phyloP scores from a whole-genome alignment of 1,284 basidiomycete species.

The Microbotryum scabiosae region DNA sequence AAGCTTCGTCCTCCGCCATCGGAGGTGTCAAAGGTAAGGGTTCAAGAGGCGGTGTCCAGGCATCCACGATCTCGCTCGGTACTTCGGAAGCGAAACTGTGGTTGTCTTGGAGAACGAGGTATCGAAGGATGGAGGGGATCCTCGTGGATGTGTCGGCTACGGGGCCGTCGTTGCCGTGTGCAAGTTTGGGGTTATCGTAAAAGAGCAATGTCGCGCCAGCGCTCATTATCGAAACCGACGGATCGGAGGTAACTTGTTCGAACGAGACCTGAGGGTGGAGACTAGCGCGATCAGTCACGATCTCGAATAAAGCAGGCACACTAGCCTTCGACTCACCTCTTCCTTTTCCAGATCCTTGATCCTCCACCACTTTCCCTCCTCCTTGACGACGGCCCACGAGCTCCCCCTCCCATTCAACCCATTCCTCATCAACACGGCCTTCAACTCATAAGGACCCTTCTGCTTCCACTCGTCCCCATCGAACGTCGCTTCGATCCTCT shows the following conservation, averaged over 20 bases:
- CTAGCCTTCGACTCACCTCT: conserved; percentile 1
- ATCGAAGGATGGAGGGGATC: background rate
- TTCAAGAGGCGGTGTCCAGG: conserved; percentile 8
- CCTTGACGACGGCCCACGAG: conserved; percentile 10
- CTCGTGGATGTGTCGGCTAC: background rate
- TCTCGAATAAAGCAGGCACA: background rate
- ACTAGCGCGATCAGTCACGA: background rate
- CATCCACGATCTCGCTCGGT: background rate
- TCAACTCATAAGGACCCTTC: conserved; percentile 18
- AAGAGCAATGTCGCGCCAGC: conserved; percentile 18
- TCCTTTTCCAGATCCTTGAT: conserved; percentile 7
- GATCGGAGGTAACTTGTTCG: conserved; percentile 12
- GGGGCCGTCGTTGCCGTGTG: background rate
- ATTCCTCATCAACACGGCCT: conserved; percentile 16
- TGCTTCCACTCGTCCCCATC: background rate
- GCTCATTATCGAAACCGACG: conserved; percentile 11
- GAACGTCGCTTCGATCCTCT: conserved; percentile 1
- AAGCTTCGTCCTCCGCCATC: too few species aligned
- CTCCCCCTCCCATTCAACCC: conserved; percentile 25
- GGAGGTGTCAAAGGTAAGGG: background rate
- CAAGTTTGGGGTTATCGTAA: conserved; percentile 8
- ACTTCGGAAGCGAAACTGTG: conserved; percentile 11
- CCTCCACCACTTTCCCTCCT: conserved; percentile 18
- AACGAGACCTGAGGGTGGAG: conserved; percentile 5
- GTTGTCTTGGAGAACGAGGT: conserved; percentile 13